Evolutionary conservation across 1,284 basidiomycete species (phyloP).

Genomic region (Ustilago curta): DNA sequence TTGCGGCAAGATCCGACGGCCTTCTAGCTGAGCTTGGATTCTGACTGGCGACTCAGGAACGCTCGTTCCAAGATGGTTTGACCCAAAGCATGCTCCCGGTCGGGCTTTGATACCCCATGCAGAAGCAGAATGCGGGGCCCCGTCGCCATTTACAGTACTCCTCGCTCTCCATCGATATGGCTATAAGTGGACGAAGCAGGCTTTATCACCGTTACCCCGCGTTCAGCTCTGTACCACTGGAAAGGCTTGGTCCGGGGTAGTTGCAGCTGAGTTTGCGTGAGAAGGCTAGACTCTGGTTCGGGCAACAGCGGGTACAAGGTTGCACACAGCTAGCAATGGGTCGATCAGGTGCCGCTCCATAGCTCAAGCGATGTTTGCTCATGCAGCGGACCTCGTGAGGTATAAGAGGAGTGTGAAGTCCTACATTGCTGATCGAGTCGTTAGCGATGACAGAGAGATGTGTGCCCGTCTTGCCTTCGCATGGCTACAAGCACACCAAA

Average conservation of each 20-base stretch:
- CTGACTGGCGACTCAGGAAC: background rate
- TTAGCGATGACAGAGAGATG: too few species aligned
- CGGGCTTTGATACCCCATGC: background rate
- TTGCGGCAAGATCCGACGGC: conserved; percentile 12
- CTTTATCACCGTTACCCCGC: conserved; percentile 1
- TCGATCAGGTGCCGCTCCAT: background rate
- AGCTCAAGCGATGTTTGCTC: background rate
- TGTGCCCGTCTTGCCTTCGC: background rate
- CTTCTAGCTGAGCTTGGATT: background rate
- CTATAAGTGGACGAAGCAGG: background rate
- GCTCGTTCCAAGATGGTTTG: background rate
- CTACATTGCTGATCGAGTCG: too few species aligned
- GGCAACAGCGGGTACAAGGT: background rate
- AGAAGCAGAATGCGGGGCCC: conserved; percentile 13
- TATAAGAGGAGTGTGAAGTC: background rate
- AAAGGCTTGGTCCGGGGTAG: too few species aligned
- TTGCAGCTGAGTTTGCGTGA: background rate
- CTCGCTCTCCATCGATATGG: background rate
- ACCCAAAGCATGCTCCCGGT: background rate
- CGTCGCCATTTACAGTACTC: background rate
- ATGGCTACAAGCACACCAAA: background rate
- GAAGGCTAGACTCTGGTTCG: background rate
- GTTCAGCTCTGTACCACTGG: background rate
- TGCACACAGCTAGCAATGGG: background rate
- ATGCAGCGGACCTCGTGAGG: background rate